Evolutionary conservation across 345 rosid species (phyloP).

Genomic region (Adansonia digitata): DNA sequence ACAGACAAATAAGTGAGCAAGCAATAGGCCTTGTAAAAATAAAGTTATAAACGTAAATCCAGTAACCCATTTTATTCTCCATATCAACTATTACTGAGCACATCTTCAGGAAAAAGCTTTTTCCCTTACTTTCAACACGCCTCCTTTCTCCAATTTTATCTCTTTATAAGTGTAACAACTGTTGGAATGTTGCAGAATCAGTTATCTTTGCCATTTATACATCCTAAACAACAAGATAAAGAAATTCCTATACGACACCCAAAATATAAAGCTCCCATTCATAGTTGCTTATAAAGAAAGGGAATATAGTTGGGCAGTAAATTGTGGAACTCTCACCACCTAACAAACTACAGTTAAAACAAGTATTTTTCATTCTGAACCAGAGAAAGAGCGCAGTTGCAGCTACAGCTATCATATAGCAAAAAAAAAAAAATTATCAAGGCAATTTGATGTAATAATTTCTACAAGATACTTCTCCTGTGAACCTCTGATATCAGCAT

Average conservation of each 20-base stretch:
- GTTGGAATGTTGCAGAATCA: too few species aligned
- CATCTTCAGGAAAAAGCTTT: too few species aligned
- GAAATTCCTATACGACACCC: not conserved
- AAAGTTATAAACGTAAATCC: too few species aligned
- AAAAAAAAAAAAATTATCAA: too few species aligned
- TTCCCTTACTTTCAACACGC: not conserved
- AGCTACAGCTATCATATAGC: not conserved
- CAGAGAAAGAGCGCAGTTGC: not conserved
- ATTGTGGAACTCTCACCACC: not conserved
- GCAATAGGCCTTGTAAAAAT: too few species aligned
- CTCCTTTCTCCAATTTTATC: not conserved
- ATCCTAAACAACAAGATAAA: not conserved
- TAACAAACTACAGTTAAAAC: not conserved
- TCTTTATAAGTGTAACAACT: too few species aligned
- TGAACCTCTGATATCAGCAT: not conserved
- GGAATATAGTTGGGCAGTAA: not conserved
- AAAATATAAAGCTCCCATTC: not conserved
- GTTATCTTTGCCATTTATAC: not conserved
- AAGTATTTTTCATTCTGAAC: not conserved
- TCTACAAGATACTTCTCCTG: not conserved
- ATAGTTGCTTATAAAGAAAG: not conserved
- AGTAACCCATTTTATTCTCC: too few species aligned
- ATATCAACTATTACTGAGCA: not conserved
- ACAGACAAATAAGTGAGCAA: too few species aligned
- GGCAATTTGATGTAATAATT: not conserved